These are phyloP conservation scores for Alternaria incomplexa DNA, from an alignment of 2,329 filamentous ascomycete genomes.

Conservation along the genomic window DNA sequence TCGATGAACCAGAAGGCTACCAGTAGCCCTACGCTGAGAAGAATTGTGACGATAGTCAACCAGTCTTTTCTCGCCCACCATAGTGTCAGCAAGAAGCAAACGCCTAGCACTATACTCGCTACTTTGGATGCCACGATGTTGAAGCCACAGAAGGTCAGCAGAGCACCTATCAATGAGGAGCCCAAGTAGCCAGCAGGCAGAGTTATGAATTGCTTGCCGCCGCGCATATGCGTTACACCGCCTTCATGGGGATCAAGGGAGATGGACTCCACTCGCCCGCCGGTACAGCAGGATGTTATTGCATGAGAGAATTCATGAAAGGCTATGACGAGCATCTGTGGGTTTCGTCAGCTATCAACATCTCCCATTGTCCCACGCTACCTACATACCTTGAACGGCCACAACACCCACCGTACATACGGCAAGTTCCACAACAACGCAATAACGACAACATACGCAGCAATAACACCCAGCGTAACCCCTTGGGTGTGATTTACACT, in stretches of 20 bases:
- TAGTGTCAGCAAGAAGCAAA: slow-evolving; percentile 77
- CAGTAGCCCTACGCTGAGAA: slow-evolving; percentile 72
- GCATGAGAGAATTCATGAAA: slow-evolving; percentile 83
- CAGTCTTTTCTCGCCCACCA: slow-evolving; percentile 84
- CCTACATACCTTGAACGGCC: slow-evolving; percentile 75
- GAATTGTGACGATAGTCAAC: slow-evolving; percentile 74
- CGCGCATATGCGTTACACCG: slow-evolving; percentile 78
- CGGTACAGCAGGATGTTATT: slow-evolving; percentile 73
- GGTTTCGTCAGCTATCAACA: background rate
- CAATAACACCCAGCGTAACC: slow-evolving; percentile 74
- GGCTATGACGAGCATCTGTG: slow-evolving; percentile 68
- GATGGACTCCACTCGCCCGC: slow-evolving; percentile 76
- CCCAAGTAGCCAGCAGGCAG: slow-evolving; percentile 80
- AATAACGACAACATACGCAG: slow-evolving; percentile 73
- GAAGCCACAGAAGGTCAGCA: slow-evolving; percentile 81
- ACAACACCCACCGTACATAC: slow-evolving; percentile 74
- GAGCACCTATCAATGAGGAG: slow-evolving; percentile 75
- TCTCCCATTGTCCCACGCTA: background rate
- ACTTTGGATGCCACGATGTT: slow-evolving; percentile 81
- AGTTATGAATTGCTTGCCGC: slow-evolving; percentile 72
- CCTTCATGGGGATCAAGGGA: slow-evolving; percentile 77
- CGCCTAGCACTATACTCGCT: slow-evolving; percentile 74
- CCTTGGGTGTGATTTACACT: slow-evolving; percentile 71
- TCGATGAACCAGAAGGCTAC: slow-evolving; percentile 81
- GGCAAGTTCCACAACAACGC: slow-evolving; percentile 81